Conservation (phyloP, 495 filamentous ascomycete species). For the Pseudomonodictys pantanalensis region DNA sequence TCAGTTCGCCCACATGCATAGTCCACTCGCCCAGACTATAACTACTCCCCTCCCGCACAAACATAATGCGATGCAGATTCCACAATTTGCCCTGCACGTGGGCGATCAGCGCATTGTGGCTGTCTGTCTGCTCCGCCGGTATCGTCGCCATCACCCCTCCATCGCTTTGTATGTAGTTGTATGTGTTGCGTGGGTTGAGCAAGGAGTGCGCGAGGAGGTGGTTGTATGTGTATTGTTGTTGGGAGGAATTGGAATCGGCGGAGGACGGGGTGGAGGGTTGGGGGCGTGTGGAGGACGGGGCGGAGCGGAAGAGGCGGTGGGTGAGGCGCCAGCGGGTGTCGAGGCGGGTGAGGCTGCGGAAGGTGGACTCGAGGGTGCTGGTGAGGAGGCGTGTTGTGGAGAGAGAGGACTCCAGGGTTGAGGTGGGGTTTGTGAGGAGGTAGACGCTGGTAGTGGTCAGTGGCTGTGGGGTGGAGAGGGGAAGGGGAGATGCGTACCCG, state of each 20-base stretch:
- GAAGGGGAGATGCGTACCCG: slow-evolving; percentile 4
- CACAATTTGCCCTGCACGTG: slow-evolving; percentile 10
- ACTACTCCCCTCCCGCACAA: background rate
- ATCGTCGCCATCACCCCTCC: slow-evolving; percentile 18
- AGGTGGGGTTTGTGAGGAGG: slow-evolving; percentile 18
- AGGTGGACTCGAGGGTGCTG: slow-evolving; percentile 16
- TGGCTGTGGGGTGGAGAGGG: background rate
- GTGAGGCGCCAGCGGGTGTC: slow-evolving; percentile 5
- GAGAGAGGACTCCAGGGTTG: background rate
- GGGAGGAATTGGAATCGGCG: slow-evolving; percentile 2
- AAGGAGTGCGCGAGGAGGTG: background rate
- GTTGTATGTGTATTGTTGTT: slow-evolving; percentile 8
- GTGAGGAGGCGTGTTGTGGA: slow-evolving; percentile 1
- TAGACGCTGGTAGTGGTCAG: slow-evolving; percentile 8
- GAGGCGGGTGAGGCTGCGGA: slow-evolving; percentile 2
- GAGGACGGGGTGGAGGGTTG: slow-evolving; percentile 16
- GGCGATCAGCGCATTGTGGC: background rate
- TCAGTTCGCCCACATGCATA: slow-evolving; percentile 12
- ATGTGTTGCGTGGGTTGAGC: background rate
- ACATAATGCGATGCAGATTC: slow-evolving; percentile 6
- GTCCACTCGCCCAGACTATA: slow-evolving; percentile 9
- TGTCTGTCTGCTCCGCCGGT: slow-evolving; percentile 3
- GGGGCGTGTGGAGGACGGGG: background rate
- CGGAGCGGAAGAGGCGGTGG: slow-evolving; percentile 20
- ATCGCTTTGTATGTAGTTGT: no score